A percentile compares a stretch with the other conserved stretches of the same genome.
These are phyloP conservation scores for Licmophora abbreviata DNA, from an alignment of 108 stramenopile species.

Conservation along the genomic window DNA sequence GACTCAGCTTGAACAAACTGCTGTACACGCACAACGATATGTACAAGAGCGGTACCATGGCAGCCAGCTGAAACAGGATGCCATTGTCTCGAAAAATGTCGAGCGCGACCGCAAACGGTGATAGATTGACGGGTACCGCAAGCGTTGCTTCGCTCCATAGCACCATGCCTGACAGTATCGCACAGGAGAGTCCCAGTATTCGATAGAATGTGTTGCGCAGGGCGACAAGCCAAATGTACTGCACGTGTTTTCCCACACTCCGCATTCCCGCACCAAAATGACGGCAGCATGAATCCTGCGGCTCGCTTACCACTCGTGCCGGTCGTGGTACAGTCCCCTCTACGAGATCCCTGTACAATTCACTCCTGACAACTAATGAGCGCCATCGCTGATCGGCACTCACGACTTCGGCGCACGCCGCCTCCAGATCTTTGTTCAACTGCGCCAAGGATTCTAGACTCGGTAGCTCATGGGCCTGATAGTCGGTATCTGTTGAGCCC, in stretches of 20 bases:
- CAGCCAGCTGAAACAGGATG: conserved; percentile 35
- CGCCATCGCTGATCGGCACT: conserved; percentile 42
- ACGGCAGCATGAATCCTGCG: background rate
- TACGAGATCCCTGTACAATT: conserved; percentile 9
- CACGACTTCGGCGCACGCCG: conserved; percentile 30
- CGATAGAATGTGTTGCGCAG: conserved; percentile 36
- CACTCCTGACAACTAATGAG: conserved; percentile 23
- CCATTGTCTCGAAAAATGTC: conserved; percentile 11
- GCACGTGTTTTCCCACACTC: conserved; percentile 6
- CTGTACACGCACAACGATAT: conserved; percentile 47
- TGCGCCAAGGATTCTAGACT: conserved; percentile 34
- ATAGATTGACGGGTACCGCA: conserved; percentile 26
- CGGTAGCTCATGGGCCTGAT: conserved; percentile 15
- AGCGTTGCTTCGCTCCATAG: conserved; percentile 61
- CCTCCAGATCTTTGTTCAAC: conserved; percentile 33
- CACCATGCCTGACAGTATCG: conserved; percentile 35
- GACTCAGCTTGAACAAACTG: conserved; percentile 37
- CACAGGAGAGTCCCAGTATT: conserved; percentile 28
- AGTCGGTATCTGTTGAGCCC: background rate
- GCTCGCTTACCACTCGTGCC: background rate
- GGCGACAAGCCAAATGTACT: conserved; percentile 26
- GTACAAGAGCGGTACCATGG: conserved; percentile 46
- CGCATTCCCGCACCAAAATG: background rate
- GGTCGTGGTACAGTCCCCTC: background rate
- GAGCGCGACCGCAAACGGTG: conserved; percentile 43